These are phyloP conservation scores for Trichophyton schoenleinii DNA, from an alignment of 2,329 filamentous ascomycete genomes.

Conservation along the genomic window DNA sequence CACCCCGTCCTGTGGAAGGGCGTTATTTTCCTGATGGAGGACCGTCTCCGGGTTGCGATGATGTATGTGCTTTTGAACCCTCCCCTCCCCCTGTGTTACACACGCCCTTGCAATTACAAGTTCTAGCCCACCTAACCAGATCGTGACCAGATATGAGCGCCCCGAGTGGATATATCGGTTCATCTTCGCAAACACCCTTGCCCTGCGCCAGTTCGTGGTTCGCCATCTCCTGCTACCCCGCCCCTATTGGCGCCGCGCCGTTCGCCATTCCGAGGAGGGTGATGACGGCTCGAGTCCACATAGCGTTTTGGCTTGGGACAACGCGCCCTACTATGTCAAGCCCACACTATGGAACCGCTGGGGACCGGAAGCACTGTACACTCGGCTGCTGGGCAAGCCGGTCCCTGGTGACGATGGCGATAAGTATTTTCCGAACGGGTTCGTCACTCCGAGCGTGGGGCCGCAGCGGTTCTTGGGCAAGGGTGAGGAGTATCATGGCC, in stretches of 20 bases:
- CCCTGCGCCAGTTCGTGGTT: slow-evolving; percentile 42
- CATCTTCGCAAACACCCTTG: slow-evolving; percentile 39
- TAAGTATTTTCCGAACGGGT: slow-evolving; percentile 39
- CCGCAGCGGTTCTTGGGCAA: slow-evolving; percentile 44
- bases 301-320: slow-evolving; percentile 41
- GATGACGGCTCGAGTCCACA: slow-evolving; percentile 46
- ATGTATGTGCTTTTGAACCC: slow-evolving; percentile 33
- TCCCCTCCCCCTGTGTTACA: background rate
- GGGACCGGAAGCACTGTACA: slow-evolving; percentile 45
- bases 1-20: slow-evolving; percentile 39
- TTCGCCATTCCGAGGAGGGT: slow-evolving; percentile 32
- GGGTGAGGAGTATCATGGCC: slow-evolving; percentile 40
- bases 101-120: background rate
- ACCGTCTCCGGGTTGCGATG: slow-evolving; percentile 52
- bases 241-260: slow-evolving; percentile 27
- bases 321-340: slow-evolving; percentile 53
- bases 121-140: background rate
- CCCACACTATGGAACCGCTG: slow-evolving; percentile 50
- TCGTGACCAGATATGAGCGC: slow-evolving; percentile 28
- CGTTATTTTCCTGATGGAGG: slow-evolving; percentile 50
- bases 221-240: slow-evolving; percentile 51
- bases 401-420: slow-evolving; percentile 38
- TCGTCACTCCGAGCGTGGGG: slow-evolving; percentile 46
- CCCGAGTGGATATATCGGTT: slow-evolving; percentile 23
- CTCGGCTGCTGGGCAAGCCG: slow-evolving; percentile 33